Conservation (phyloP, 1,284 basidiomycete species). For the Trametes hirsuta region DNA sequence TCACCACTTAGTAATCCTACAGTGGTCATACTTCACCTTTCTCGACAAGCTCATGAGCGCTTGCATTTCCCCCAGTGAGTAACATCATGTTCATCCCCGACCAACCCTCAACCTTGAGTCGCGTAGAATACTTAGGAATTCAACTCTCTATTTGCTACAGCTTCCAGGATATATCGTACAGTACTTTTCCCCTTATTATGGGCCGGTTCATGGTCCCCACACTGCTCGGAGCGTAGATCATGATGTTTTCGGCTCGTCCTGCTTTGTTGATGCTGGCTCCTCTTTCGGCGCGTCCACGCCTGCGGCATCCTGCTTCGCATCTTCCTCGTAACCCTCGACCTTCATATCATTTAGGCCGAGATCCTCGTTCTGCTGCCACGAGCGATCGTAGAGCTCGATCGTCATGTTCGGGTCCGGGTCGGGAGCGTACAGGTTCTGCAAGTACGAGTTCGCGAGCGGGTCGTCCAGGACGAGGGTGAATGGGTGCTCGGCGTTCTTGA, state of each 20-base stretch:
- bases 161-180: conserved; percentile 11
- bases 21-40: too few species aligned
- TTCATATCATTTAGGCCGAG: conserved; percentile 97
- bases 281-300: neutral
- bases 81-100: too few species aligned
- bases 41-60: too few species aligned
- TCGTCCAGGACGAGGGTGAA: conserved; percentile 97
- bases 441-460: conserved; percentile 93
- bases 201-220: neutral
- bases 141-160: conserved; percentile 9
- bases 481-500: conserved; percentile 75
- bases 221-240: neutral
- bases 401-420: conserved; percentile 92
- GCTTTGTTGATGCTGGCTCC: neutral
- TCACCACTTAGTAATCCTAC: too few species aligned
- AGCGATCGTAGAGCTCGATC: conserved; percentile 83
- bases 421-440: conserved; percentile 94
- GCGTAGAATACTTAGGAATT: neutral
- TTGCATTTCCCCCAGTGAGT: too few species aligned
- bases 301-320: conserved; percentile 8
- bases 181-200: conserved; percentile 1
- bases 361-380: conserved; percentile 93
- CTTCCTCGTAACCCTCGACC: conserved; percentile 78
- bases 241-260: conserved; percentile 9
- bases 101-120: neutral